Percentiles rank a stretch among this genome's conserved stretches.
phyloP scores from a whole-genome alignment of 2,329 filamentous ascomycete genomes.

The Aspergillus ruber region DNA sequence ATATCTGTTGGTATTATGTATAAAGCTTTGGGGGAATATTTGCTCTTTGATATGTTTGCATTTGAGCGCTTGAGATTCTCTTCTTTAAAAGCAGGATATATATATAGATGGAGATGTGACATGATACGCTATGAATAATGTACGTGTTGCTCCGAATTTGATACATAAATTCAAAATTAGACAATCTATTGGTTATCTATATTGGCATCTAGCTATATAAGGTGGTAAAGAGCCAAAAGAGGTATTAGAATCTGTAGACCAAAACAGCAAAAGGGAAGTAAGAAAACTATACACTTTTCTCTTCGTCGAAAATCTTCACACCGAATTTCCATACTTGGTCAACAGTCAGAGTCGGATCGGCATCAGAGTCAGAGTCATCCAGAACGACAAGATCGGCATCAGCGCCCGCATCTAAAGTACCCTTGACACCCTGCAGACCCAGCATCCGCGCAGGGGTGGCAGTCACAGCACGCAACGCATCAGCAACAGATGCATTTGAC shows the following conservation, averaged over 20 bases:
- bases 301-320: conserved; percentile 32
- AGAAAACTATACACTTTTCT: conserved; percentile 16
- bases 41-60: neutral
- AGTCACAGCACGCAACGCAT: conserved; percentile 35
- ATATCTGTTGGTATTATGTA: neutral
- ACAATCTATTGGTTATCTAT: neutral
- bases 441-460: conserved; percentile 35
- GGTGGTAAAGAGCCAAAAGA: neutral
- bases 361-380: conserved; percentile 26
- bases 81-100: neutral
- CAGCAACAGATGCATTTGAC: conserved; percentile 33
- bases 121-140: neutral
- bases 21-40: neutral
- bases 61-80: neutral
- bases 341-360: conserved; percentile 29
- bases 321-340: conserved; percentile 41
- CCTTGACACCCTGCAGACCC: conserved; percentile 34
- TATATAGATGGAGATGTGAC: neutral
- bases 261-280: conserved; percentile 10
- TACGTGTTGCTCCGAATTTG: neutral
- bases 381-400: conserved; percentile 39
- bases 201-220: neutral
- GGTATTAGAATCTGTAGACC: conserved; percentile 6
- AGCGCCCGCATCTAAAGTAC: conserved; percentile 31
- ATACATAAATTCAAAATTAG: neutral